Base-by-base conservation (phyloP, 2,329 filamentous ascomycete species). In the Cercospora sojina region DNA sequence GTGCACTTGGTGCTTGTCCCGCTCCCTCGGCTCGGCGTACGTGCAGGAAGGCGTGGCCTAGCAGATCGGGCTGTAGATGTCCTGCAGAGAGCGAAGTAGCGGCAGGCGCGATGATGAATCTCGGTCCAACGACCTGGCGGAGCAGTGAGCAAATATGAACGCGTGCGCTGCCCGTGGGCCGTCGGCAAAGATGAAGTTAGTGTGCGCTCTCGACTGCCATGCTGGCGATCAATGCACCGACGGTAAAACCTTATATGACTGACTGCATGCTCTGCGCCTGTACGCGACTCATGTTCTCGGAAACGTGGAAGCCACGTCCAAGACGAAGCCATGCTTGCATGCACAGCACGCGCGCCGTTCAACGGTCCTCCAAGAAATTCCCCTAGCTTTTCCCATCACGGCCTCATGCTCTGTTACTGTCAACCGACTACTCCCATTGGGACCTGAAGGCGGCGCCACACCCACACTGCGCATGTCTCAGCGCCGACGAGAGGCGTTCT, bases 391-490 rank as follows among this genome's bases (percentile, higher is more conserved):
- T 32, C 53, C 53, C 27, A 23, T 25, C 25, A 16, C 8, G 23
- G 53, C 20, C 53, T 31, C 53, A 32, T 57, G 7, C 29, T 29
- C 23, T 57, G 29, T 18, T 23, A 18, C 9, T 6, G n/a, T 57
- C 29, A 16, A 20, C 18, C 13, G 18, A 6, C 29, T 3, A 55
- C 43, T 35, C 13, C 32, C 60, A 18, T 41, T 38, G 60, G 49
- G 12, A 43, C 20, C 2, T 13, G 18, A 35, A 43, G 60, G 60
- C 60, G 60, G 43, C 59, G 59, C 60, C 60, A 63, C 60, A 57
- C 29, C 31, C 49, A n/a, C 20, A 29, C 1, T 27, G 47, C 27
- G 47, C 47, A 25, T 61, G 16, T 62, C 43, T 49, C 43, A 53
- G 18, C 13, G 38, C 23, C 59, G 25, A 23, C 7, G 25, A 27